Evolutionary conservation across 352 stramenopile genomes (phyloP).

Genomic region (Phytophthora pluvialis): DNA sequence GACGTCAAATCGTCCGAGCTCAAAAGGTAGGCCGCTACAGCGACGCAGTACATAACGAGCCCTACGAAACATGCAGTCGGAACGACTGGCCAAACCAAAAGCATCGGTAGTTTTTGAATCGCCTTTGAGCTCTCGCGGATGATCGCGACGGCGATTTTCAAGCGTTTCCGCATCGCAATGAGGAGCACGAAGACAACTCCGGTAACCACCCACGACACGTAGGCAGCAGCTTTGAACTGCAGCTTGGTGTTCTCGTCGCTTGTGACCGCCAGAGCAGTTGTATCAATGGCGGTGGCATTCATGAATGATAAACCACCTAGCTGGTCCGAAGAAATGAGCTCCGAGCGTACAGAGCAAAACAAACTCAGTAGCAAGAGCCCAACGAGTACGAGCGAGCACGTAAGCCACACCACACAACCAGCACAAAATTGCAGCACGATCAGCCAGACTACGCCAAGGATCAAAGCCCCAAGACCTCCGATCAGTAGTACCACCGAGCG

Average conservation of each 20-base stretch:
- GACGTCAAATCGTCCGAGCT: constrained; percentile 58
- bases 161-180: constrained; percentile 71
- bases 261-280: constrained; percentile 27
- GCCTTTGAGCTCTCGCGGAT: constrained; percentile 73
- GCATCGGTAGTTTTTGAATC: constrained; percentile 62
- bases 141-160: constrained; percentile 74
- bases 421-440: constrained; percentile 82
- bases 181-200: constrained; percentile 60
- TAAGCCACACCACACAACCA: constrained; percentile 81
- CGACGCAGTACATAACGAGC: constrained; percentile 65
- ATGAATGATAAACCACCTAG: constrained; percentile 52
- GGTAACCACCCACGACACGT: constrained; percentile 63
- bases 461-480: constrained; percentile 56
- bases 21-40: constrained; percentile 61
- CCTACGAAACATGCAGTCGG: constrained; percentile 59
- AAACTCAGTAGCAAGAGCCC: constrained; percentile 72
- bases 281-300: constrained; percentile 42
- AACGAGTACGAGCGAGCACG: constrained; percentile 67
- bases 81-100: constrained; percentile 68
- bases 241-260: constrained; percentile 46
- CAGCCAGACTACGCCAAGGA: constrained; percentile 75
- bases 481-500: constrained; percentile 62
- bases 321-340: constrained; percentile 56
- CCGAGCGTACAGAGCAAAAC: constrained; percentile 77
- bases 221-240: constrained; percentile 73